These are phyloP conservation scores for Fusarium sp. DNA, from an alignment of 2,329 filamentous ascomycete genomes.

Conservation along the genomic window DNA sequence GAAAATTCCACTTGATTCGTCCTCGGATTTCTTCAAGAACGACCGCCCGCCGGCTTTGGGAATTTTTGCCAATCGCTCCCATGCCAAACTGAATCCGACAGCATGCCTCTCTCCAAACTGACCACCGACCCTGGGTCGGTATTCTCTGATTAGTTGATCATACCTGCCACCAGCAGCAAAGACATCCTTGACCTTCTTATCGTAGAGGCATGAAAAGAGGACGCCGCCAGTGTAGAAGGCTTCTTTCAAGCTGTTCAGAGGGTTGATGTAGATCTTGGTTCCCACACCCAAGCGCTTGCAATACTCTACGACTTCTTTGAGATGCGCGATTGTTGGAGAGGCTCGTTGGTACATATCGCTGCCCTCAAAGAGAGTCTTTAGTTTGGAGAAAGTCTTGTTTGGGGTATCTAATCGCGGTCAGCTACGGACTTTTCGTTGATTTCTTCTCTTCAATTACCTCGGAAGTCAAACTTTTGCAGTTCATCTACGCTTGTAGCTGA, in stretches of 20 bases:
- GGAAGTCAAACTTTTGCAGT: slow-evolving; percentile 90
- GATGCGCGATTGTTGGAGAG: slow-evolving; percentile 80
- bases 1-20: slow-evolving; percentile 71
- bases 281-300: slow-evolving; percentile 80
- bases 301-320: slow-evolving; percentile 83
- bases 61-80: slow-evolving; percentile 83
- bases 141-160: slow-evolving; percentile 87
- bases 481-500: slow-evolving; percentile 93
- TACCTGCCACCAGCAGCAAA: slow-evolving; percentile 96
- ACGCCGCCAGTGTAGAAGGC: slow-evolving; percentile 89
- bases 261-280: slow-evolving; percentile 85
- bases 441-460: slow-evolving; percentile 65
- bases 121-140: slow-evolving; percentile 76
- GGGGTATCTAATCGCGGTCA: slow-evolving; percentile 61
- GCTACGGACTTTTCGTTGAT: slow-evolving; percentile 1
- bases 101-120: slow-evolving; percentile 79
- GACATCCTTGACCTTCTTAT: slow-evolving; percentile 85
- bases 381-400: slow-evolving; percentile 68
- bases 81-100: slow-evolving; percentile 91
- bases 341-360: slow-evolving; percentile 79
- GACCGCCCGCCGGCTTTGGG: slow-evolving; percentile 66
- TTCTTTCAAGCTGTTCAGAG: slow-evolving; percentile 89
- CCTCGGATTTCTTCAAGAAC: slow-evolving; percentile 78
- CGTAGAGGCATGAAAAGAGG: slow-evolving; percentile 91
- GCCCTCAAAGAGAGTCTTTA: slow-evolving; percentile 72